Evolutionary conservation across 768 basidiomycete species (phyloP), one percentile per base, ranked within the genome.

Genomic region (Sarcodon sp.): DNA sequence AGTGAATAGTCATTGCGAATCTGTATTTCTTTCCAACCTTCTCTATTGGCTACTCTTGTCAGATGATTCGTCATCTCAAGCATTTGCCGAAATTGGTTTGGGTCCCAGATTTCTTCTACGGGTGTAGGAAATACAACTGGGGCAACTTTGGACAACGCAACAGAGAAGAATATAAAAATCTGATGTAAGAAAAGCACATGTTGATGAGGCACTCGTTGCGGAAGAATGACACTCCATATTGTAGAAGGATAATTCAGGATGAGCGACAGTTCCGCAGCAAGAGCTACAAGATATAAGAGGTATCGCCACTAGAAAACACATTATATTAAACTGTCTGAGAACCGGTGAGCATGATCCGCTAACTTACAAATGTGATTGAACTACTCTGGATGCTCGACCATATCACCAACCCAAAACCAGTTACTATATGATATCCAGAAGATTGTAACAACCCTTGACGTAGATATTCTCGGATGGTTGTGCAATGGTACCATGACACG

Each of bases 161-260:
- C 72, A 32, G 77, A 84, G 49, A 82, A 57, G 59, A 86, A 80
- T 55, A 87, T 64, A 62, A 87, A 89, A 27, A 86, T 58, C 52
- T 87, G 80, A 56, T 87, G 88, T 35, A 91, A 67, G 61, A 89
- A 76, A 35, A 75, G 65, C 51, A 87, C 72, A 62, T 91, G 84
- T 57, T 92, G 87, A 59, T 80, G 83, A 1, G 76, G 71, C 1
- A 84, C 75, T 10, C 85, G 75, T 6, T 68, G 64, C 0, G 86
- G 87, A 64, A 86, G 82, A 35, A 74, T 16, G 31, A 53, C 47
- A 57, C 46, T 53, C 54, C 50, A 49, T 47, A 37, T 60, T 51
- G 18, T 54, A 49, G 21, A 60, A 56, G 9, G 55, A 44, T 81
- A 79, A 0, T 75, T 68, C 46, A 90, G 68, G 41, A 87, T 68